A percentile compares a stretch with the other conserved stretches of the same genome.
These are phyloP conservation scores for Talaromyces rugulosus DNA, from an alignment of 2,329 filamentous ascomycete genomes.

Conservation along the genomic window DNA sequence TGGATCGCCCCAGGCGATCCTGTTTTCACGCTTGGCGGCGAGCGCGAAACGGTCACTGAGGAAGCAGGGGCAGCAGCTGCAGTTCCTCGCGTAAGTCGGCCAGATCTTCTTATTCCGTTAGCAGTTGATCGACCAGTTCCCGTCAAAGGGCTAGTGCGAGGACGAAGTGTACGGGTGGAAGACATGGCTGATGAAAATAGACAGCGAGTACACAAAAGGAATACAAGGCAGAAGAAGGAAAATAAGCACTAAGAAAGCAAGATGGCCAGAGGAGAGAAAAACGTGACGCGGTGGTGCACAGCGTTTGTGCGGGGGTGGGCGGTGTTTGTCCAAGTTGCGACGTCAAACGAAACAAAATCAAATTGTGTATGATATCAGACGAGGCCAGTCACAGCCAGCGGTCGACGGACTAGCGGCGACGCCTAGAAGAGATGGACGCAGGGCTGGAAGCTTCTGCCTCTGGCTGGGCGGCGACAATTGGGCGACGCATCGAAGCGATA, in stretches of 20 bases:
- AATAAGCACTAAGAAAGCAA: not conserved
- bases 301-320: slow-evolving; percentile 6
- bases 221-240: not conserved
- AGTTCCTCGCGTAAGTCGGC: slow-evolving; percentile 30
- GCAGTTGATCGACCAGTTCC: slow-evolving; percentile 24
- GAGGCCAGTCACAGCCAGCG: not conserved
- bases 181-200: slow-evolving; percentile 25
- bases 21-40: slow-evolving; percentile 29
- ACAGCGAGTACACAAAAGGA: slow-evolving; percentile 1
- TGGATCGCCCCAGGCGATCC: slow-evolving; percentile 40
- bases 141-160: slow-evolving; percentile 26
- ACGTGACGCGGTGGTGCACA: slow-evolving; percentile 1
- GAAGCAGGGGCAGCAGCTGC: slow-evolving; percentile 20
- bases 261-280: not conserved
- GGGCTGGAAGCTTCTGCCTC: not conserved
- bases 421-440: too few species aligned
- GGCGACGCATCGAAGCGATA: not conserved
- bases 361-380: not conserved
- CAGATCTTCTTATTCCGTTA: slow-evolving; percentile 34
- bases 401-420: not conserved
- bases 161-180: slow-evolving; percentile 36
- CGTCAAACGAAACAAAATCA: not conserved
- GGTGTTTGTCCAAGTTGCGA: slow-evolving; percentile 1
- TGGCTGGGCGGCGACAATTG: not conserved
- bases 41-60: slow-evolving; percentile 35